Percentiles rank a stretch among this genome's conserved stretches.
Conservation (phyloP, 1,284 basidiomycete species). For the Inonotus hispidus region DNA sequence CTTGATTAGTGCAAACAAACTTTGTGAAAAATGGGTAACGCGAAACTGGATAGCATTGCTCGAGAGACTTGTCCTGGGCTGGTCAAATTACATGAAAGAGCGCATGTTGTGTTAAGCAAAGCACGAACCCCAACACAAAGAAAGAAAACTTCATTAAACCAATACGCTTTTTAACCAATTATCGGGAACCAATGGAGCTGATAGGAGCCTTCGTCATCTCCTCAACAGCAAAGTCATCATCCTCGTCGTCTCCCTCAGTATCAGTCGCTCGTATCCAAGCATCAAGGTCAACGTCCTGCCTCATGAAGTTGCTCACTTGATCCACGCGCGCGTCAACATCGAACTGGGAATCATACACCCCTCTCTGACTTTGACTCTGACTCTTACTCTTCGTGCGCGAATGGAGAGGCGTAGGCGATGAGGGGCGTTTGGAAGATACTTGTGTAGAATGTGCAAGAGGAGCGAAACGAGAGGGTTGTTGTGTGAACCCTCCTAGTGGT, state of each 20-base stretch:
- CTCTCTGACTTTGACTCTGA: conserved; percentile 1
- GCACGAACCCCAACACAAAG: too few species aligned
- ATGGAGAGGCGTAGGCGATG: conserved; percentile 17
- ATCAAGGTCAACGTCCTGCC: conserved; percentile 41
- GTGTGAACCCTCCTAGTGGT: conserved; percentile 32
- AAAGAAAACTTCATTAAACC: too few species aligned
- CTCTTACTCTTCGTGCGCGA: conserved; percentile 10
- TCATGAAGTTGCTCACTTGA: conserved; percentile 37
- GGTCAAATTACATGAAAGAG: too few species aligned
- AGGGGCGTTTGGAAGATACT: conserved; percentile 16
- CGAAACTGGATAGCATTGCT: neutral
- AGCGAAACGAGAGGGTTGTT: conserved; percentile 33
- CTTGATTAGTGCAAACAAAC: neutral
- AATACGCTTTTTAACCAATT: too few species aligned
- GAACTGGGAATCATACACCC: conserved; percentile 40
- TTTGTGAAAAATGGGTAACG: neutral
- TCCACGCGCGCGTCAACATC: conserved; percentile 40
- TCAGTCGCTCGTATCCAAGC: conserved; percentile 34
- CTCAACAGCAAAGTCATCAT: neutral
- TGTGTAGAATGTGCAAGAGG: conserved; percentile 39
- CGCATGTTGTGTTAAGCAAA: too few species aligned
- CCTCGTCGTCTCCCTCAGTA: conserved; percentile 9
- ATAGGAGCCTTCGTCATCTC: neutral
- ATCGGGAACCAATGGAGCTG: neutral
- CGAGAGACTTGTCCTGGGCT: neutral